Conservation (phyloP, 2,329 filamentous ascomycete genomes). For the Orbilia blumenaviensis region DNA sequence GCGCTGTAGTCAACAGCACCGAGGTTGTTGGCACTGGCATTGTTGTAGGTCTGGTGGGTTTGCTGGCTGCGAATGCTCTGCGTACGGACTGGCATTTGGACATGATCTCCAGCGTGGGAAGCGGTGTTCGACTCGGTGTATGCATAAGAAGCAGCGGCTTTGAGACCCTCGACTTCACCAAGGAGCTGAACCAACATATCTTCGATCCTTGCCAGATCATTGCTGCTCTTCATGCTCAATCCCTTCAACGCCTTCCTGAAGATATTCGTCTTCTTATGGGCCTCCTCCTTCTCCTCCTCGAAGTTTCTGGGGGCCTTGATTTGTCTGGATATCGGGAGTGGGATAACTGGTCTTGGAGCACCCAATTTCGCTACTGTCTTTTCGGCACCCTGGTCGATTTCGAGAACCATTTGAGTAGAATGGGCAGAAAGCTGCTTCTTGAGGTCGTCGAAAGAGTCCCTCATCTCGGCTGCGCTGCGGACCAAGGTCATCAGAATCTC, state of each 20-base stretch:
- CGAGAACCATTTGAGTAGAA: constrained; percentile 85
- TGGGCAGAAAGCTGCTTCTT: constrained; percentile 90
- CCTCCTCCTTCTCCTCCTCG: constrained; percentile 65
- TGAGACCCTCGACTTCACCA: constrained; percentile 86
- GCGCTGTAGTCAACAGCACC: constrained; percentile 62
- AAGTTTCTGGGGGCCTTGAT: constrained; percentile 61
- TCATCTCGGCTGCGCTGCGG: constrained; percentile 93
- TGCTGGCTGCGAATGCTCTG: constrained; percentile 47
- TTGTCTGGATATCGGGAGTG: constrained; percentile 71
- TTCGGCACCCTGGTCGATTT: constrained; percentile 87
- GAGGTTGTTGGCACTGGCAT: constrained; percentile 55
- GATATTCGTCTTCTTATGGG: constrained; percentile 88
- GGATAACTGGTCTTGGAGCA: constrained; percentile 80
- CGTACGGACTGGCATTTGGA: constrained; percentile 52
- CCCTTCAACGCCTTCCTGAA: constrained; percentile 93
- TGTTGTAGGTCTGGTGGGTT: constrained; percentile 37
- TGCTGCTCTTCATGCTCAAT: constrained; percentile 84
- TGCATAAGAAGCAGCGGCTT: constrained; percentile 66
- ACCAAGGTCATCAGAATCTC: constrained; percentile 96
- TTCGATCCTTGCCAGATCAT: constrained; percentile 87
- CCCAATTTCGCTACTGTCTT: constrained; percentile 83
- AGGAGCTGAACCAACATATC: constrained; percentile 92
- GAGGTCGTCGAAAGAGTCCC: constrained; percentile 93
- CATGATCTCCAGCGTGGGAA: constrained; percentile 55
- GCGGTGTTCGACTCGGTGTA: constrained; percentile 55